These are phyloP conservation scores for Micractinium sp. DNA, from an alignment of 139 green algal species.

Conservation along the genomic window DNA sequence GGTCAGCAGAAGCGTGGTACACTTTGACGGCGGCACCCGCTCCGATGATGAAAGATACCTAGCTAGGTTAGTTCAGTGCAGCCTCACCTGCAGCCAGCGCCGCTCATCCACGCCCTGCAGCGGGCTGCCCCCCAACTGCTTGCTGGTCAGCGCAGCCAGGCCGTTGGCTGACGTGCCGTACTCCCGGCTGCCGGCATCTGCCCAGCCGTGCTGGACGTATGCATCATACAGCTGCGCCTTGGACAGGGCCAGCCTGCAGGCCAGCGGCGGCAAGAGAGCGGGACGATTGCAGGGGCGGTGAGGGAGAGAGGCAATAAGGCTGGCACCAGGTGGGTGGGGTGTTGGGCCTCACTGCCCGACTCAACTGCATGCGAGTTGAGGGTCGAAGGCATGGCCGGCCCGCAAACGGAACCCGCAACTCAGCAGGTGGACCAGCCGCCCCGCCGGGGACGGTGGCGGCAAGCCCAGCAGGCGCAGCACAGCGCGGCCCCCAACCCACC, in stretches of 20 bases:
- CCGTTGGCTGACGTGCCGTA: background rate
- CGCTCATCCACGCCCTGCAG: background rate
- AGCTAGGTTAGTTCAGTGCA: no score
- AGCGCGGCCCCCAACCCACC: background rate
- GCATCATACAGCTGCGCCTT: slow-evolving; percentile 26
- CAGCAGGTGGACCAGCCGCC: no score
- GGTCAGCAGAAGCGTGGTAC: background rate
- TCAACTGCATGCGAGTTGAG: no score
- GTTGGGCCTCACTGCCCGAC: background rate
- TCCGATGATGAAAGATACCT: no score
- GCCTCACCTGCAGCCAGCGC: background rate
- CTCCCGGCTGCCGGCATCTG: background rate
- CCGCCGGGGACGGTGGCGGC: no score
- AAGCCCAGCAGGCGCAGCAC: no score
- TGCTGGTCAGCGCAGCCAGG: background rate
- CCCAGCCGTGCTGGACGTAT: slow-evolving; percentile 20
- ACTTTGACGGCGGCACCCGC: no score
- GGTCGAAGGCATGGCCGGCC: background rate
- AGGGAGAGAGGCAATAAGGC: no score
- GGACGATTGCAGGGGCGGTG: no score
- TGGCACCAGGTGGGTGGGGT: background rate
- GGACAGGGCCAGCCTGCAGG: slow-evolving; percentile 5
- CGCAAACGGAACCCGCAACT: no score
- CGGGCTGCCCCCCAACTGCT: slow-evolving; percentile 2
- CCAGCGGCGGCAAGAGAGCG: background rate